A percentile compares a stretch with the other conserved stretches of the same genome.
These are phyloP conservation scores for Fusarium oligoseptatum DNA, from an alignment of 2,329 filamentous ascomycete genomes.

Conservation along the genomic window DNA sequence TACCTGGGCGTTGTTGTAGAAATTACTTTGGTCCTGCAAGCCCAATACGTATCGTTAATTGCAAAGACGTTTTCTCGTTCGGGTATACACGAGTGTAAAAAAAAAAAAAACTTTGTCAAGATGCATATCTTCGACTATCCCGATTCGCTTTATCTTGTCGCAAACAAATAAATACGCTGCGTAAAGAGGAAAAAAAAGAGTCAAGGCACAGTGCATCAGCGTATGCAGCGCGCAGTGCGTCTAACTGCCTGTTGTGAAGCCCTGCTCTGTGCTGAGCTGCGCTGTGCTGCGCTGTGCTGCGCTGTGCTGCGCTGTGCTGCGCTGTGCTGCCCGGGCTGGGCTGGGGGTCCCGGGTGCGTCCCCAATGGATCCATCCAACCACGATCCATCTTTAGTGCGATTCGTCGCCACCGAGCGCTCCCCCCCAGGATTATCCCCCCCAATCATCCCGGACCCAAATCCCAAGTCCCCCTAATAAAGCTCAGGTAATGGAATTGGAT, in stretches of 20 bases:
- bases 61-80: conserved; percentile 9
- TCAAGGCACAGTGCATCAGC: conserved; percentile 12
- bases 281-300: background rate
- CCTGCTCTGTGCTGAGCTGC: background rate
- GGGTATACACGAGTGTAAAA: background rate
- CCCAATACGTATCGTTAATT: background rate
- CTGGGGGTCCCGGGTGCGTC: background rate
- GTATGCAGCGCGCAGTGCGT: background rate
- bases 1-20: background rate
- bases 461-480: conserved; percentile 17
- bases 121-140: background rate
- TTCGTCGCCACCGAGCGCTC: conserved; percentile 21
- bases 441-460: conserved; percentile 21
- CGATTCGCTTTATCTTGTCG: conserved; percentile 13
- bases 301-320: background rate
- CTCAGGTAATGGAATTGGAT: conserved; percentile 31
- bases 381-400: conserved; percentile 10
- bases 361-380: conserved; percentile 5
- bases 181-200: background rate
- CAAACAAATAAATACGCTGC: background rate
- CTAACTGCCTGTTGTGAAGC: conserved; percentile 3
- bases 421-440: conserved; percentile 7
- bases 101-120: background rate
- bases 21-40: background rate
- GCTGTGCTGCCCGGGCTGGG: background rate